Conservation (phyloP, 495 filamentous ascomycete genomes). For the Lentithecium fluviatile region DNA sequence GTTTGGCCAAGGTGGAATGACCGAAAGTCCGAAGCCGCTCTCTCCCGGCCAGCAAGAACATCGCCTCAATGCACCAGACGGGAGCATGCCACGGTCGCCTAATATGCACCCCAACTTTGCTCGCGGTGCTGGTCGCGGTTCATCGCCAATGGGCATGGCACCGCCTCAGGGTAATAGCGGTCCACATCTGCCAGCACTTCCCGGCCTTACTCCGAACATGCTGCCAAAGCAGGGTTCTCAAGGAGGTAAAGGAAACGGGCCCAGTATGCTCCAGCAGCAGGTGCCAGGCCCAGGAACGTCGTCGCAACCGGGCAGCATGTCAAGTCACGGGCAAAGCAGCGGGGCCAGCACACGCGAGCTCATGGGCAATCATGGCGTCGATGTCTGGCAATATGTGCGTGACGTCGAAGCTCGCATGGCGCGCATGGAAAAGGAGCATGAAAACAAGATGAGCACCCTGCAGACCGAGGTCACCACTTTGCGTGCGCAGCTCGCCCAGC, state of each 20-base stretch:
- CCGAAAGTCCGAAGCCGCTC: conserved; percentile 82
- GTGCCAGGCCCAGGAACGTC: conserved; percentile 18
- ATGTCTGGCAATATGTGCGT: conserved; percentile 41
- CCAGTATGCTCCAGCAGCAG: conserved; percentile 39
- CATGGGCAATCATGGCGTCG: conserved; percentile 28
- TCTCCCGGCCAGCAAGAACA: conserved; percentile 69
- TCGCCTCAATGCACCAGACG: conserved; percentile 55
- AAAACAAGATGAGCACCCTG: conserved; percentile 36
- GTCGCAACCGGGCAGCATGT: conserved; percentile 44
- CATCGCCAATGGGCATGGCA: conserved; percentile 43
- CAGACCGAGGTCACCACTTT: conserved; percentile 40
- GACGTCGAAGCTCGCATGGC: conserved; percentile 37
- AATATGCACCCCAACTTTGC: conserved; percentile 65
- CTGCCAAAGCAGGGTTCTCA: conserved; percentile 33
- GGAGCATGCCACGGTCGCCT: conserved; percentile 63
- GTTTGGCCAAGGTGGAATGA: conserved; percentile 70
- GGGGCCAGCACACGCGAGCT: conserved; percentile 43
- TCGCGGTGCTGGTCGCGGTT: conserved; percentile 49
- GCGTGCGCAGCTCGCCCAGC: conserved; percentile 34
- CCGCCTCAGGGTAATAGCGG: conserved; percentile 41
- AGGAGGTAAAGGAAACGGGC: conserved; percentile 30
- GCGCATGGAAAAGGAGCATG: conserved; percentile 40
- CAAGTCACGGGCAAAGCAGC: conserved; percentile 42
- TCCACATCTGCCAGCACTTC: conserved; percentile 50
- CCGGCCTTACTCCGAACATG: conserved; percentile 6